Evolutionary conservation across 1,139 yeast species (phyloP), one percentile per base, ranked within the genome.

Genomic region (Geotrichum siamense): DNA sequence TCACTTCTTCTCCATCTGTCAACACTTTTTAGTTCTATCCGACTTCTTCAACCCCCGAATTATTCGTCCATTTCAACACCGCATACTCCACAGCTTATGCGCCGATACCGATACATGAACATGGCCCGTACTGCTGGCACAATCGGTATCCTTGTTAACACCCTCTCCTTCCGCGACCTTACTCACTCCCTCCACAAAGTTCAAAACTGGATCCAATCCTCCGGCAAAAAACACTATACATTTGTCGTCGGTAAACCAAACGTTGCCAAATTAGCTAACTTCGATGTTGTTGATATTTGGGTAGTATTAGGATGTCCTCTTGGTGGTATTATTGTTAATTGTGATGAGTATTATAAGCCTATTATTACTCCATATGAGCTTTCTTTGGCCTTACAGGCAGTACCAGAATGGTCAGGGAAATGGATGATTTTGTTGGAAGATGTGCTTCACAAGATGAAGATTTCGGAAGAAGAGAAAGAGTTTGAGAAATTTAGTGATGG

Each of bases 171-270:
- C 38, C 68, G 79, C 32, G 80, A 84, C 55, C 82, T 94, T 16
- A 77, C 76, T 45, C 68, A 63, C 9, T 67, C 87, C 26, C 70
- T 89, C 39, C 75, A 78, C 49, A 71, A 72, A 28, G 75, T 87
- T 3, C 73, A 76, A 20, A 58, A 67, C 21, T 75, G 80, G 62
- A 76, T 91, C 47, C 74, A 71, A 42, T 71, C 69, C 3, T 87
- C 93, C 0, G 96, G 87, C 2, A 91, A 91, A 63, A 93, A 93
- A 59, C 91, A 84, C 53, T 91, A 91, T 59, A 74, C 86, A 56
- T 87, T 91, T 66, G 97, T 89, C 5, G 97, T 91, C 5, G 99
- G 99, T 13, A 93, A 93, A 60, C 97, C 97, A n/a, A 91, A 91
- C 58, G 96, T 91, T 3, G 95, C 98, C 32, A 91, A 91, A 57